Percentiles rank a stretch among this genome's conserved stretches.
These are phyloP conservation scores for Ceratocystis eucalypticola DNA, from an alignment of 2,329 filamentous ascomycete genomes.

Conservation along the genomic window DNA sequence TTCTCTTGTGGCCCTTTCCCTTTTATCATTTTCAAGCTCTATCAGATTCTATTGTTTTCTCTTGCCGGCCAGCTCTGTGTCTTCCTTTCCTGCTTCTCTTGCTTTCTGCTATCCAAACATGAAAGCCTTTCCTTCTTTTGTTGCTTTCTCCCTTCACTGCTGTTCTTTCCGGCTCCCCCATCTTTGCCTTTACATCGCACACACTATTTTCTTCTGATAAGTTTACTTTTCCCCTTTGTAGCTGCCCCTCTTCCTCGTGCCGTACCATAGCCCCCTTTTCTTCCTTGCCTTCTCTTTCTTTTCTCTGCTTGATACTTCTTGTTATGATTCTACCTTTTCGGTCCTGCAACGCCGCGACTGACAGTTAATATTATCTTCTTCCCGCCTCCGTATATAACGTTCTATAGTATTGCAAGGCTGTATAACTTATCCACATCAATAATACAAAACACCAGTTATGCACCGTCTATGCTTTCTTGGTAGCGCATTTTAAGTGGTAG, in stretches of 20 bases:
- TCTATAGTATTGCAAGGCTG: not conserved
- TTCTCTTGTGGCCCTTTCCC: too few relatives aligned
- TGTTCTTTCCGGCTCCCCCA: not conserved
- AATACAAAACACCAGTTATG: conserved; percentile 3
- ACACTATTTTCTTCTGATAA: too few relatives aligned
- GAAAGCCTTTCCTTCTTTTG: not conserved
- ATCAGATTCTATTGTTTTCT: not conserved
- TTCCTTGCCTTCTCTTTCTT: not conserved
- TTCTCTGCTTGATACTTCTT: conserved; percentile 1
- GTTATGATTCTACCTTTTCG: not conserved
- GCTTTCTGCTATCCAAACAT: not conserved
- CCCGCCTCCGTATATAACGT: not conserved
- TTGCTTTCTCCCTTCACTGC: not conserved
- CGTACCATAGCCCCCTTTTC: not conserved
- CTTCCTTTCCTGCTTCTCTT: not conserved
- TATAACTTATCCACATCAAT: not conserved
- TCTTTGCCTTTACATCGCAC: not conserved
- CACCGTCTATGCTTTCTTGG: not conserved
- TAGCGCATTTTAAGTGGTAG: not conserved
- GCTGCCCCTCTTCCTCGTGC: too few relatives aligned
- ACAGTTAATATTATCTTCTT: not conserved
- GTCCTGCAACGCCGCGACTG: not conserved
- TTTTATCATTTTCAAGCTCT: too few relatives aligned
- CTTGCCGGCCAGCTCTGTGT: not conserved
- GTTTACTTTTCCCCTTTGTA: too few relatives aligned